Conservation (phyloP, 306 rosid species). For the Pyrus betulifolia region DNA sequence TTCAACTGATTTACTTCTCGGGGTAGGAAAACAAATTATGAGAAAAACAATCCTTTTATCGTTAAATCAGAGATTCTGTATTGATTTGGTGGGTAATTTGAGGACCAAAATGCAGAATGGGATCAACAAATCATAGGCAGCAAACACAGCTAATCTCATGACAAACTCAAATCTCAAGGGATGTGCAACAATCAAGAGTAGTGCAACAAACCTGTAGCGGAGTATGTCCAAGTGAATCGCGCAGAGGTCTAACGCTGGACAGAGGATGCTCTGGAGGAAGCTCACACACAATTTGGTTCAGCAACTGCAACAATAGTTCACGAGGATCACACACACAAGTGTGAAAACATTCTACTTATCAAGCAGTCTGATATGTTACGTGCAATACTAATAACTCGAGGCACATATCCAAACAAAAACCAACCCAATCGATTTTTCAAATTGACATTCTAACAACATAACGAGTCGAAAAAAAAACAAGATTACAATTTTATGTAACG, state of each 20-base stretch:
- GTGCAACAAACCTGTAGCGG: conserved; percentile 67
- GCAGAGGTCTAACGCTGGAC: conserved; percentile 62
- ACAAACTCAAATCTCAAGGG: neutral
- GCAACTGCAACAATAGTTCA: conserved; percentile 52
- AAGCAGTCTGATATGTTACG: neutral
- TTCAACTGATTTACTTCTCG: neutral
- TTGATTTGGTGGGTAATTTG: neutral
- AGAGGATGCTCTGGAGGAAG: conserved; percentile 88
- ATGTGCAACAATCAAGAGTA: conserved; percentile 7
- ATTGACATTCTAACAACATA: neutral
- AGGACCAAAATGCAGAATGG: neutral
- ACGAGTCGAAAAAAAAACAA: neutral
- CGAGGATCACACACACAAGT: conserved; percentile 2
- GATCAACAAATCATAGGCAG: neutral
- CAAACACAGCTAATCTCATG: neutral
- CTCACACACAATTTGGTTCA: conserved; percentile 93
- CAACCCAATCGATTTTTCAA: neutral
- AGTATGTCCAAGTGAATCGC: conserved; percentile 96
- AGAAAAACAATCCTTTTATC: neutral
- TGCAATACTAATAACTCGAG: neutral
- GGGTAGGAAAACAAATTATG: neutral
- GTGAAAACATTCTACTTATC: neutral
- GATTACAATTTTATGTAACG: neutral
- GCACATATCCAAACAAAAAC: neutral
- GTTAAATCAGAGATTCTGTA: neutral